phyloP scores from a whole-genome alignment of 2,329 filamentous ascomycete species.

The Triangularia verruculosa region DNA sequence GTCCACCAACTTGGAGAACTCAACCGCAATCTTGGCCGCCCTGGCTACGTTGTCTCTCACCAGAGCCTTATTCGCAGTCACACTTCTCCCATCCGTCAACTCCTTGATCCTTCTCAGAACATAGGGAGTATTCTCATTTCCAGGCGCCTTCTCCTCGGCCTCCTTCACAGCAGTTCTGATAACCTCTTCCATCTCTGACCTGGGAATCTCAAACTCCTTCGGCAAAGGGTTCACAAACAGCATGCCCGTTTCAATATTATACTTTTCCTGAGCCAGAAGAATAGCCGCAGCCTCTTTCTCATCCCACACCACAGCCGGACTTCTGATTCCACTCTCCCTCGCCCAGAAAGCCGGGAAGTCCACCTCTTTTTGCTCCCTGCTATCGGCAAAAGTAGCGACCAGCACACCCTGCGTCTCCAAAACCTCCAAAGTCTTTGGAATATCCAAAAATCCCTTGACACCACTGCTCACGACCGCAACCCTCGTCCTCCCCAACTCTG shows the following conservation, averaged over 20 bases:
- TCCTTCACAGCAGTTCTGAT: conserved; percentile 67
- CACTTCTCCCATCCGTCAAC: conserved; percentile 67
- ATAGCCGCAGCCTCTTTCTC: conserved; percentile 87
- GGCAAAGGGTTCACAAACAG: conserved; percentile 89
- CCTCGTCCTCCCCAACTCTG: conserved; percentile 84
- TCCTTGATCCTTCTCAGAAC: conserved; percentile 76
- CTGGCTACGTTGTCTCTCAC: conserved; percentile 53
- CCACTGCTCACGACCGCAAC: conserved; percentile 87
- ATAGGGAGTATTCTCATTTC: conserved; percentile 80
- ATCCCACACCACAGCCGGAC: conserved; percentile 69
- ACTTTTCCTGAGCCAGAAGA: conserved; percentile 70
- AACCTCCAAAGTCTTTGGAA: conserved; percentile 80
- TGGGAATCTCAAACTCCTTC: conserved; percentile 64
- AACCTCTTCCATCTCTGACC: conserved; percentile 64
- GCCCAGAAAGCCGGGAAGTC: conserved; percentile 95
- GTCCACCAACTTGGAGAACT: conserved; percentile 46
- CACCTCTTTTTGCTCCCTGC: conserved; percentile 61
- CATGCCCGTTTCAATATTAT: conserved; percentile 74
- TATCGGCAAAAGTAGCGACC: conserved; percentile 88
- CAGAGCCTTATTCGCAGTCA: conserved; percentile 69
- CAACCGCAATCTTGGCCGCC: conserved; percentile 53
- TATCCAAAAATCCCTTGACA: conserved; percentile 94
- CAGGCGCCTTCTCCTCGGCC: conserved; percentile 62
- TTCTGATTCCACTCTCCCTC: conserved; percentile 77
- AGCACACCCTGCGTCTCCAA: conserved; percentile 71